phyloP scores from a whole-genome alignment of 208 protist genomes.

The Acanthamoeba sp. region DNA sequence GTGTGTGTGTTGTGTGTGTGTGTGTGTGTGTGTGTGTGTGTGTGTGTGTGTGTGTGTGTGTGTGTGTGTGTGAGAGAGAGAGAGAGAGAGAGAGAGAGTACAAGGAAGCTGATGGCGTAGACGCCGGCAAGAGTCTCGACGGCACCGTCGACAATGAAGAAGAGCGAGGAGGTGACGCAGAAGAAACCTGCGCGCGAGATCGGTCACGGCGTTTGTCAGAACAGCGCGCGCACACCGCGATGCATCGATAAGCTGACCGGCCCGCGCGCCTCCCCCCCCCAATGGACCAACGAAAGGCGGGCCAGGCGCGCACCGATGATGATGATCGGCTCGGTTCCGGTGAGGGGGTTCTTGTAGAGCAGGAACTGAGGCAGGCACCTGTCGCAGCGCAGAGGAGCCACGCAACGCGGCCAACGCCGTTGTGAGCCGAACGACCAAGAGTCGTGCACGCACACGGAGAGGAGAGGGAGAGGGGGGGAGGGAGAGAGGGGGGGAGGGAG shows the following conservation, averaged over 20 bases:
- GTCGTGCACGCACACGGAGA: too few species aligned
- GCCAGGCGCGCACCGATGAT: constrained; percentile 51
- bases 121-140: constrained; percentile 80
- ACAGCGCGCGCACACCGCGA: neutral
- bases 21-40: too few species aligned
- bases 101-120: constrained; percentile 89
- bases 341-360: constrained; percentile 77
- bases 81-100: too few species aligned
- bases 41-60: neutral
- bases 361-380: constrained; percentile 84
- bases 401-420: too few species aligned
- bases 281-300: neutral
- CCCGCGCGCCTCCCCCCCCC: too few species aligned
- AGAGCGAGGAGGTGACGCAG: constrained; percentile 84
- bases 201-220: neutral
- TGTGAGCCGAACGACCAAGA: too few species aligned
- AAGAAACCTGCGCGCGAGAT: constrained; percentile 81
- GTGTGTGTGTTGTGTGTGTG: neutral
- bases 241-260: too few species aligned
- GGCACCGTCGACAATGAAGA: constrained; percentile 82
- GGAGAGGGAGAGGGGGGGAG: neutral
- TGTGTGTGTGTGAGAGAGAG: too few species aligned
- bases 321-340: constrained; percentile 85
- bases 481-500: neutral
- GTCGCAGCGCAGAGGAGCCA: too few species aligned